A percentile compares a stretch with the other conserved stretches of the same genome.
Evolutionary conservation across 2,329 filamentous ascomycete genomes (phyloP).

Genomic region (Colletotrichum tropicicola): DNA sequence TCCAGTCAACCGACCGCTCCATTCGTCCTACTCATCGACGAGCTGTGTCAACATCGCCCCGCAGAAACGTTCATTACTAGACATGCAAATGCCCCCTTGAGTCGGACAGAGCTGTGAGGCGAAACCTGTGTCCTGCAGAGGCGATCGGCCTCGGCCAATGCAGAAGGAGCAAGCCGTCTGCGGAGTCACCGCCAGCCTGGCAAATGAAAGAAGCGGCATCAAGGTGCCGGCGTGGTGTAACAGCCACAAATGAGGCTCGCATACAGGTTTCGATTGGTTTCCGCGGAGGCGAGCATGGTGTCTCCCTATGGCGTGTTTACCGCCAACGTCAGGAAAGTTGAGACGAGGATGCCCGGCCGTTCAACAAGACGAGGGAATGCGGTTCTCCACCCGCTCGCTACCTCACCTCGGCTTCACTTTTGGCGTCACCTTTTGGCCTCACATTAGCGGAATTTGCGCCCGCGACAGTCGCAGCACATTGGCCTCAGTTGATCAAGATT

Average conservation of each 20-base stretch:
- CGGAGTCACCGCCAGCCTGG: background rate
- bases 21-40: background rate
- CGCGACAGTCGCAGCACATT: background rate
- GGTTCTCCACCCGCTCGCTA: background rate
- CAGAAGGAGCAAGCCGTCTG: background rate
- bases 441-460: background rate
- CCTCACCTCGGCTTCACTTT: too few species aligned
- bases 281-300: background rate
- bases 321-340: background rate
- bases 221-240: constrained; percentile 19
- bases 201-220: background rate
- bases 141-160: background rate
- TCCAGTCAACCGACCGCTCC: background rate
- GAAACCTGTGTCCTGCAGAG: background rate
- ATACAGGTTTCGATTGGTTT: background rate
- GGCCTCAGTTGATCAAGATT: background rate
- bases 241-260: constrained; percentile 11
- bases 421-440: background rate
- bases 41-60: background rate
- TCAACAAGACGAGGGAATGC: background rate
- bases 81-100: background rate
- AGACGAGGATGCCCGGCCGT: background rate
- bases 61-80: background rate
- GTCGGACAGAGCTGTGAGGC: background rate
- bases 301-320: constrained; percentile 4